Conservation (phyloP, 176 grass and related monocot species). For the Oryza australiensis region DNA sequence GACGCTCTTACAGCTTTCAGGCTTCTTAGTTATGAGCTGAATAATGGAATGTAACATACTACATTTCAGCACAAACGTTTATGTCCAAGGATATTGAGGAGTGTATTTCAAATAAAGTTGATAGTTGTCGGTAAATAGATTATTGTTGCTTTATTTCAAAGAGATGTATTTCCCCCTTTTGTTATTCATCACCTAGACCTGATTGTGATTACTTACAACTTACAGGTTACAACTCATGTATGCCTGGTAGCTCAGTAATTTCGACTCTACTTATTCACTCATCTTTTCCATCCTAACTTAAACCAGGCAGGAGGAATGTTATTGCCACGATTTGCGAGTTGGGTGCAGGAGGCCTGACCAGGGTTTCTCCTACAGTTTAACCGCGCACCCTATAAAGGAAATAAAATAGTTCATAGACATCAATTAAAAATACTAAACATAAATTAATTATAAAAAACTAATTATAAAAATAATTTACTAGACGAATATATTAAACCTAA, state of each 20-base stretch:
- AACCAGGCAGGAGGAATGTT: background rate
- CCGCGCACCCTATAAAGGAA: too few species aligned
- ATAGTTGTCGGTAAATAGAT: background rate
- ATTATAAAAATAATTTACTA: too few species aligned
- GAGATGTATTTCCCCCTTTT: background rate
- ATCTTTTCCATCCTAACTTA: background rate
- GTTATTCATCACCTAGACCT: background rate
- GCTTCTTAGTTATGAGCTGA: background rate
- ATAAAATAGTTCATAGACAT: too few species aligned
- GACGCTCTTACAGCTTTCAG: background rate
- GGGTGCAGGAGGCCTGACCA: too few species aligned
- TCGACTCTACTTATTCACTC: too few species aligned
- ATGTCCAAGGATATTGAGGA: background rate
- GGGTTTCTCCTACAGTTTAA: too few species aligned
- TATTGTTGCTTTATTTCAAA: background rate
- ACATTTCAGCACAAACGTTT: background rate
- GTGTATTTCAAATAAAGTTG: constrained; percentile 1
- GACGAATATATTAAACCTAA: too few species aligned
- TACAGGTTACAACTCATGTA: too few species aligned
- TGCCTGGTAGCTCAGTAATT: too few species aligned
- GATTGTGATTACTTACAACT: background rate
- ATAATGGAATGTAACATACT: constrained; percentile 34
- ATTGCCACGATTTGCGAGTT: too few species aligned
- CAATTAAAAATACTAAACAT: too few species aligned
- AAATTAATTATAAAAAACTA: too few species aligned